Evolutionary conservation across 2,329 filamentous ascomycete species (phyloP).

Genomic region (Metarhizium robertsii): DNA sequence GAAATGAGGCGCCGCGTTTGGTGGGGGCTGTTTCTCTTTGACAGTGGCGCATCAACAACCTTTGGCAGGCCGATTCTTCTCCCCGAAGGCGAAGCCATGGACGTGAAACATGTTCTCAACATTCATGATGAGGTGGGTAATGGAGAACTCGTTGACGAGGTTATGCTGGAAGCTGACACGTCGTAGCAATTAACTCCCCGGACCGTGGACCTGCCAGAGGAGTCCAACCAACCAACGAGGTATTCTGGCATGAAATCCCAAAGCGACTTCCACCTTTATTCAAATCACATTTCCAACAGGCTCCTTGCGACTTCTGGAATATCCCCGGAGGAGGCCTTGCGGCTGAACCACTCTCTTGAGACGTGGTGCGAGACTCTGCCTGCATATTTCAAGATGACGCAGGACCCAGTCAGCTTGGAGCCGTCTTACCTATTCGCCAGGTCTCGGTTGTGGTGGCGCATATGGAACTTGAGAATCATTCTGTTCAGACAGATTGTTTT

Average conservation of each 20-base stretch:
- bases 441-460: constrained; percentile 21
- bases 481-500: constrained; percentile 20
- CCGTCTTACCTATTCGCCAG: constrained; percentile 16
- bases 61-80: constrained; percentile 25
- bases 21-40: constrained; percentile 35
- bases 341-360: constrained; percentile 15
- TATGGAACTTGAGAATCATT: constrained; percentile 23
- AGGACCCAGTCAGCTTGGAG: constrained; percentile 10
- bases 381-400: constrained; percentile 14
- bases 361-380: constrained; percentile 18
- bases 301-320: constrained; percentile 17
- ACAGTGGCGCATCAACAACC: constrained; percentile 36
- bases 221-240: constrained; percentile 14
- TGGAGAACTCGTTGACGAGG: background rate
- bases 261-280: constrained; percentile 20
- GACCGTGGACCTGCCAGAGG: constrained; percentile 13
- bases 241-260: constrained; percentile 20
- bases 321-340: constrained; percentile 15
- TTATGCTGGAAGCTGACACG: constrained; percentile 1
- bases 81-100: constrained; percentile 19
- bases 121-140: constrained; percentile 15
- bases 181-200: constrained; percentile 13
- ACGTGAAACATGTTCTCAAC: constrained; percentile 19
- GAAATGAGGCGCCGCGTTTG: constrained; percentile 31
- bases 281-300: constrained; percentile 21